Evolutionary conservation across 768 basidiomycete species (phyloP).

Genomic region (Suillus cothurnatus): DNA sequence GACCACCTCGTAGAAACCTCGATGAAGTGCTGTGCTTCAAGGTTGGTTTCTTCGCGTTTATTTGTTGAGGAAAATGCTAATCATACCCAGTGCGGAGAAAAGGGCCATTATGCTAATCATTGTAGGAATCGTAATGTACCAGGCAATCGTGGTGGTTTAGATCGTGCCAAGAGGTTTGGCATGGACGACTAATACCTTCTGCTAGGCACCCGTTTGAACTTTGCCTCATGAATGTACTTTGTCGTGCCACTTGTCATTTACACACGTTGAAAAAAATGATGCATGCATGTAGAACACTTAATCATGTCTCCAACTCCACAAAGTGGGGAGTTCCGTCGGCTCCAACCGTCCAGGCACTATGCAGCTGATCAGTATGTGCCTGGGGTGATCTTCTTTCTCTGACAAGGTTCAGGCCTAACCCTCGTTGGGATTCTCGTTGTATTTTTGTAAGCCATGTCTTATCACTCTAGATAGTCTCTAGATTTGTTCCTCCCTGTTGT

Average conservation of each 20-base stretch:
- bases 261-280: neutral
- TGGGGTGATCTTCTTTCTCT: no score
- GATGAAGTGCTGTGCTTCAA: constrained; percentile 90
- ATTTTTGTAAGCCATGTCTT: no score
- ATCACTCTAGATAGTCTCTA: no score
- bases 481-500: no score
- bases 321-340: neutral
- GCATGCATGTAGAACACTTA: neutral
- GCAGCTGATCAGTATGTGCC: no score
- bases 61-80: constrained; percentile 12
- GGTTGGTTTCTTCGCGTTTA: constrained; percentile 41
- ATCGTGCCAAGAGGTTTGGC: constrained; percentile 43
- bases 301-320: neutral
- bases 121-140: constrained; percentile 91
- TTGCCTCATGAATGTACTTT: neutral
- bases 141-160: constrained; percentile 85
- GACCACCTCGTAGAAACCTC: constrained; percentile 65
- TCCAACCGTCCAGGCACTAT: no score
- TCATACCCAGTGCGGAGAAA: constrained; percentile 72
- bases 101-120: constrained; percentile 94
- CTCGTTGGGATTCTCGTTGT: no score
- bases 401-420: neutral
- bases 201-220: neutral
- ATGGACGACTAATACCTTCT: constrained; percentile 26
- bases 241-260: neutral